Evolutionary conservation across 148 eudicot genomes (phyloP).

Genomic region (Selenicereus undatus): DNA sequence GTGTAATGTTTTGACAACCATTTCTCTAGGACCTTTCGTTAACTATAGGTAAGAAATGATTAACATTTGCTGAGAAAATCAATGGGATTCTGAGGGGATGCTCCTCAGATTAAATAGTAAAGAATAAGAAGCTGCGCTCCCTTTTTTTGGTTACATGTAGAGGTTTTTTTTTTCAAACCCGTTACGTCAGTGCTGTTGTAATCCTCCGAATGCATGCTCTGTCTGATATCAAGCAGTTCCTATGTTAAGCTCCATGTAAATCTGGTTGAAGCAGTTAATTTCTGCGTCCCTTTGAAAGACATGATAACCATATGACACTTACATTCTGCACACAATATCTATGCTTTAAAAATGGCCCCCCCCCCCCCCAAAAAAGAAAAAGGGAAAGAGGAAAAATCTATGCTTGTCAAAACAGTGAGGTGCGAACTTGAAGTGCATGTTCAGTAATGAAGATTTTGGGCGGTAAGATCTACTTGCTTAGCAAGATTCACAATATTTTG

Average conservation of each 20-base stretch:
- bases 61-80: neutral
- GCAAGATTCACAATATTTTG: conserved; percentile 8
- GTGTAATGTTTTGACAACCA: no score
- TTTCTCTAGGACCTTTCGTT: neutral
- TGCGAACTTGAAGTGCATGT: neutral
- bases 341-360: neutral
- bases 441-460: neutral
- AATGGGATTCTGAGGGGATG: neutral
- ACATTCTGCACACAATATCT: neutral
- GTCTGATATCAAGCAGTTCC: neutral
- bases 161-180: neutral
- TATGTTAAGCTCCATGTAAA: neutral
- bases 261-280: neutral
- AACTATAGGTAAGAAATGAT: neutral
- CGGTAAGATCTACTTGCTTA: conserved; percentile 3
- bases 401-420: neutral
- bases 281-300: neutral
- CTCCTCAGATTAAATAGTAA: neutral
- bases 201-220: neutral
- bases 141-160: neutral
- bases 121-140: neutral
- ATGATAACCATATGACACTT: neutral
- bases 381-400: neutral
- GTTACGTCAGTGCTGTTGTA: neutral
- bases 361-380: neutral